These are phyloP conservation scores for Nemania sp. DNA, from an alignment of 2,329 filamentous ascomycete species.

Conservation along the genomic window DNA sequence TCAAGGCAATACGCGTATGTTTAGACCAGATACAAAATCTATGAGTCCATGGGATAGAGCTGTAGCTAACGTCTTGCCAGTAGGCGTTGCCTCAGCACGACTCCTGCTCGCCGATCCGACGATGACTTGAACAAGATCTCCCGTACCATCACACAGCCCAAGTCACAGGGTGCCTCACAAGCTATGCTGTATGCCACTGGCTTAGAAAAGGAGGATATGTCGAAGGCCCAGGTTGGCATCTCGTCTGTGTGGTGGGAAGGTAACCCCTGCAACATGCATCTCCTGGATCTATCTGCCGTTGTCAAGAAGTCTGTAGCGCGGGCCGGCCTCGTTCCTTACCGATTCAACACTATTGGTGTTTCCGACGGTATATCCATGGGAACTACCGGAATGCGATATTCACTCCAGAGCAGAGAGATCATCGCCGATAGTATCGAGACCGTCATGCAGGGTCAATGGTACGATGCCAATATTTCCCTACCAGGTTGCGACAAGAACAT, in stretches of 20 bases:
- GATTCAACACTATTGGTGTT: conserved; percentile 99
- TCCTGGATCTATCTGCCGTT: conserved; percentile 86
- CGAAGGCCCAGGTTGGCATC: conserved; percentile 97
- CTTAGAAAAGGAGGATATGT: conserved; percentile 85
- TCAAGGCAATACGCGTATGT: conserved; percentile 50
- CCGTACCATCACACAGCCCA: conserved; percentile 89
- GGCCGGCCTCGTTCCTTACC: conserved; percentile 88
- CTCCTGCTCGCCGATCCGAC: conserved; percentile 61
- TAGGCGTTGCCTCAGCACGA: conserved; percentile 65
- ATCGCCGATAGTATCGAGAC: conserved; percentile 99
- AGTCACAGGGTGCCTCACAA: conserved; percentile 97
- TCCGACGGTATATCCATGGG: conserved; percentile 99
- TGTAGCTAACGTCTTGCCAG: conserved; percentile 29
- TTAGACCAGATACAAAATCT: background rate
- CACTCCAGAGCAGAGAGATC: conserved; percentile 91
- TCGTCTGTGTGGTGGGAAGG: conserved; percentile 98
- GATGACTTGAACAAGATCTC: conserved; percentile 85
- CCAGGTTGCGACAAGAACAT: conserved; percentile 99
- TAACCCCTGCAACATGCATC: conserved; percentile 99
- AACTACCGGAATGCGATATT: conserved; percentile 96
- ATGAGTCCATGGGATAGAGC: background rate
- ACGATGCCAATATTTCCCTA: conserved; percentile 96
- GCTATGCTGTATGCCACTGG: conserved; percentile 99
- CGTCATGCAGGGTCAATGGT: conserved; percentile 99
- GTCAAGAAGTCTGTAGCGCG: conserved; percentile 72